These are phyloP conservation scores for Mortierella sp. DNA, from an alignment of 371 early-diverging fungal species.

Conservation along the genomic window DNA sequence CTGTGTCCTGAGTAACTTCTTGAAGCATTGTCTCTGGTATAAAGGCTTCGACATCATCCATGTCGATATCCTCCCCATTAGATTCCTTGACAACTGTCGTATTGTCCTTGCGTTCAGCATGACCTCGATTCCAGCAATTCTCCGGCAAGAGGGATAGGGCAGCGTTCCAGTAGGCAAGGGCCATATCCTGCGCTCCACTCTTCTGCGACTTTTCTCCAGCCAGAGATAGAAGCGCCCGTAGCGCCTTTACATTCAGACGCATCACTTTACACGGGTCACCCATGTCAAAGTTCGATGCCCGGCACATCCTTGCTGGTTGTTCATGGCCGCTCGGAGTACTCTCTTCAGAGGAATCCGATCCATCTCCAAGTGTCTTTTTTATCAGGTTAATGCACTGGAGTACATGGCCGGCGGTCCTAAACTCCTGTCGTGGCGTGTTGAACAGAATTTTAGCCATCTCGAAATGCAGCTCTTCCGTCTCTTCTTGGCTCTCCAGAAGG, in stretches of 20 bases:
- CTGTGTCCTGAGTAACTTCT: neutral
- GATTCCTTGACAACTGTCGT: neutral
- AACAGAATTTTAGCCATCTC: slow-evolving; percentile 40
- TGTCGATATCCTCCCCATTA: neutral
- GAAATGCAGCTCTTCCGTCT: slow-evolving; percentile 35
- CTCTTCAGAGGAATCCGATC: neutral
- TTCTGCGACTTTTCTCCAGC: slow-evolving; percentile 51
- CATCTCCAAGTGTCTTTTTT: slow-evolving; percentile 22
- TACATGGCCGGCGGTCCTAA: slow-evolving; percentile 36
- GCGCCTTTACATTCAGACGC: slow-evolving; percentile 14
- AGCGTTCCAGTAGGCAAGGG: slow-evolving; percentile 45
- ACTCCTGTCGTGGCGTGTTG: slow-evolving; percentile 32
- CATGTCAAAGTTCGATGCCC: neutral
- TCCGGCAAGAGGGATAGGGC: slow-evolving; percentile 36
- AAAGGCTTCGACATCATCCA: neutral
- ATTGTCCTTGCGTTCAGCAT: neutral
- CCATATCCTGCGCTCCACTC: slow-evolving; percentile 53
- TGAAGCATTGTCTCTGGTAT: neutral
- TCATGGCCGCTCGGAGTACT: neutral
- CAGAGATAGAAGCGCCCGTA: slow-evolving; percentile 27
- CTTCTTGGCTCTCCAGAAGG: slow-evolving; percentile 22
- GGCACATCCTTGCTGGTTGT: neutral
- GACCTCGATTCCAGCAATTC: slow-evolving; percentile 33
- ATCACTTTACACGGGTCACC: neutral
- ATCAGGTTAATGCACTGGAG: slow-evolving; percentile 32